phyloP scores from a whole-genome alignment of 2,329 filamentous ascomycete genomes.

The Colletotrichum acutatum region DNA sequence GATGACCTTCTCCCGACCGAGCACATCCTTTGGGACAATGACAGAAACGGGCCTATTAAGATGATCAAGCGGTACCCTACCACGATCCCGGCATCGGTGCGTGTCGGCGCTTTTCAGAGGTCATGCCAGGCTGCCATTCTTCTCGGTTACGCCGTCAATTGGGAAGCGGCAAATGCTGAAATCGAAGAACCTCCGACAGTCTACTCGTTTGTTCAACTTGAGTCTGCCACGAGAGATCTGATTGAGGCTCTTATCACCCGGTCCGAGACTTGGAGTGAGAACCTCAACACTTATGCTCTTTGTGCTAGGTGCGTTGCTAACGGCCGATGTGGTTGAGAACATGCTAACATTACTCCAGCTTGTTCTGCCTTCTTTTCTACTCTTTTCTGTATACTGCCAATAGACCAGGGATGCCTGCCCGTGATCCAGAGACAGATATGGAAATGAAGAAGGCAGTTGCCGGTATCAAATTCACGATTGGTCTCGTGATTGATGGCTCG shows the following conservation, averaged over 20 bases:
- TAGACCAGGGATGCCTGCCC: conserved; percentile 37
- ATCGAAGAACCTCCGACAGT: conserved; percentile 38
- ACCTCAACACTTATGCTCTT: conserved; percentile 48
- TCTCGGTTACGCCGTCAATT: conserved; percentile 44
- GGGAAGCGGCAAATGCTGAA: conserved; percentile 37
- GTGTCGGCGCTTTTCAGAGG: conserved; percentile 48
- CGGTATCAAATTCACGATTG: conserved; percentile 50
- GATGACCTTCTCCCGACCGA: conserved; percentile 48
- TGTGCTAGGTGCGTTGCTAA: conserved; percentile 44
- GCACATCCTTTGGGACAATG: conserved; percentile 46
- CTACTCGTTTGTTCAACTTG: conserved; percentile 45
- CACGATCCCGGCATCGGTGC: conserved; percentile 42
- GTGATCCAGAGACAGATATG: conserved; percentile 39
- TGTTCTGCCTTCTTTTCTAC: conserved; percentile 48
- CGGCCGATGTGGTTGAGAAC: no score
- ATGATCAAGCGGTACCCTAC: conserved; percentile 43
- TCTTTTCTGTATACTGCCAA: conserved; percentile 43
- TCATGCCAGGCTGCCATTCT: conserved; percentile 50
- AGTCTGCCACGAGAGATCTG: conserved; percentile 44
- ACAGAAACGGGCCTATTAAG: conserved; percentile 38
- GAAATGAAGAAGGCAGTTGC: conserved; percentile 48
- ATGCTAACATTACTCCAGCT: conserved; percentile 33
- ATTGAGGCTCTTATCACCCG: conserved; percentile 49
- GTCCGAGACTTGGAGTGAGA: conserved; percentile 47
- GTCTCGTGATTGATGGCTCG: conserved; percentile 49